A percentile compares a stretch with the other conserved stretches of the same genome.
Evolutionary conservation across 2,329 filamentous ascomycete species (phyloP).

Genomic region (Tolypocladium sp.): DNA sequence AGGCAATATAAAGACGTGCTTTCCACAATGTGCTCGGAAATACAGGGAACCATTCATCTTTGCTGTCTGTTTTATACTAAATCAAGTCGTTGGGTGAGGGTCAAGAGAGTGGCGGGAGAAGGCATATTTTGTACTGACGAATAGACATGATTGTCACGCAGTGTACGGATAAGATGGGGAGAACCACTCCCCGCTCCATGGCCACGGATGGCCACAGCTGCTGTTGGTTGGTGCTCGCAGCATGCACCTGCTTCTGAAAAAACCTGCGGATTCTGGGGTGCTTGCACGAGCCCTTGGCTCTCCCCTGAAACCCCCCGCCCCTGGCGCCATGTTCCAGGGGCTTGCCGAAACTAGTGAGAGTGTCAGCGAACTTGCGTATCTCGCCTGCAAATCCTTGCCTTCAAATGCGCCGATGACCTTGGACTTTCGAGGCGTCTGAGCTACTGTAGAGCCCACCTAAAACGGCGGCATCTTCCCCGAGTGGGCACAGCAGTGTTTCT

Average conservation of each 20-base stretch:
- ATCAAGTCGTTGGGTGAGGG: too few relatives aligned
- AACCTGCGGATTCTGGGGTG: neutral
- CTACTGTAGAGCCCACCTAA: too few relatives aligned
- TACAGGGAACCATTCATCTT: too few relatives aligned
- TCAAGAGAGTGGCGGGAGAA: too few relatives aligned
- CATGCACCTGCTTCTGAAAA: neutral
- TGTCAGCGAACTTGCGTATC: neutral
- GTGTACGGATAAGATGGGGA: too few relatives aligned
- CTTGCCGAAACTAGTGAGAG: neutral
- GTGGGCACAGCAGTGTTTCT: neutral
- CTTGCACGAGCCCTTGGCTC: too few relatives aligned
- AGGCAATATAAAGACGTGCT: too few relatives aligned
- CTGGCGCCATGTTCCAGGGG: neutral
- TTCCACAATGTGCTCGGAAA: too few relatives aligned
- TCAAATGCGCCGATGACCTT: neutral
- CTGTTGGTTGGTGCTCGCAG: neutral
- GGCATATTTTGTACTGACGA: too few relatives aligned
- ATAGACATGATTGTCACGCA: too few relatives aligned
- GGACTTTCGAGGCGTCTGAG: neutral
- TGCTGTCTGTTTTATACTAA: too few relatives aligned
- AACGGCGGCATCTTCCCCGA: neutral
- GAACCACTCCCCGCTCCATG: neutral
- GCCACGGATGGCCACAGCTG: neutral
- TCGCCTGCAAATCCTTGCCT: neutral
- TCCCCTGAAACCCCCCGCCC: too few relatives aligned